Percentiles rank a stretch among this genome's conserved stretches.
phyloP scores from a whole-genome alignment of 768 basidiomycete species.

The Suillus alpinus region DNA sequence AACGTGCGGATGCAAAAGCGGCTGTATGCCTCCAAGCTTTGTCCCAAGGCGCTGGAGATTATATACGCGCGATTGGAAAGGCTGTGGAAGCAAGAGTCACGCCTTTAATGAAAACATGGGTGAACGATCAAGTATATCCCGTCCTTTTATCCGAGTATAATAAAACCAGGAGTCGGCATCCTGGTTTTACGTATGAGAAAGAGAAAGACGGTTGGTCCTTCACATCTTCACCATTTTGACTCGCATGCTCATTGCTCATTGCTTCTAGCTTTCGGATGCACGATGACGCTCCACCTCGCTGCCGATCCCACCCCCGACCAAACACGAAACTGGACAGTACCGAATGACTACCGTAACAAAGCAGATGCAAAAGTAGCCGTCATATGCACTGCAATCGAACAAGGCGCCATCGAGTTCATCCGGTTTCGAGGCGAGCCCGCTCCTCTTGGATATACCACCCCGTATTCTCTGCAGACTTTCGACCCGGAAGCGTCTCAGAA shows the following conservation, averaged over 20 bases:
- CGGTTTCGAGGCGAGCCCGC: constrained; percentile 47
- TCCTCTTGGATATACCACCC: constrained; percentile 40
- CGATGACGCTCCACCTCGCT: constrained; percentile 41
- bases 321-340: constrained; percentile 42
- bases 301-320: constrained; percentile 30
- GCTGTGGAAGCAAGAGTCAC: constrained; percentile 47
- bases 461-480: constrained; percentile 29
- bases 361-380: constrained; percentile 62
- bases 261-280: constrained; percentile 54
- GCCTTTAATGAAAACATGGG: constrained; percentile 41
- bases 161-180: constrained; percentile 38
- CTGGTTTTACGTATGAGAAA: constrained; percentile 38
- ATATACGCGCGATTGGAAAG: constrained; percentile 45
- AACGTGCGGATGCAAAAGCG: constrained; percentile 63
- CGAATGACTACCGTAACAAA: constrained; percentile 51
- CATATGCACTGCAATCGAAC: constrained; percentile 46
- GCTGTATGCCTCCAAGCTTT: constrained; percentile 67
- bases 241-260: not conserved
- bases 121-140: constrained; percentile 44
- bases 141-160: constrained; percentile 42
- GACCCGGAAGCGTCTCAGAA: constrained; percentile 21
- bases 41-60: constrained; percentile 56
- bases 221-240: not conserved
- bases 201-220: constrained; percentile 50
- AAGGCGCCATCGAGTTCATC: constrained; percentile 58